Base-by-base conservation (phyloP, 2,329 filamentous ascomycete species). In the Trichoderma sp. region DNA sequence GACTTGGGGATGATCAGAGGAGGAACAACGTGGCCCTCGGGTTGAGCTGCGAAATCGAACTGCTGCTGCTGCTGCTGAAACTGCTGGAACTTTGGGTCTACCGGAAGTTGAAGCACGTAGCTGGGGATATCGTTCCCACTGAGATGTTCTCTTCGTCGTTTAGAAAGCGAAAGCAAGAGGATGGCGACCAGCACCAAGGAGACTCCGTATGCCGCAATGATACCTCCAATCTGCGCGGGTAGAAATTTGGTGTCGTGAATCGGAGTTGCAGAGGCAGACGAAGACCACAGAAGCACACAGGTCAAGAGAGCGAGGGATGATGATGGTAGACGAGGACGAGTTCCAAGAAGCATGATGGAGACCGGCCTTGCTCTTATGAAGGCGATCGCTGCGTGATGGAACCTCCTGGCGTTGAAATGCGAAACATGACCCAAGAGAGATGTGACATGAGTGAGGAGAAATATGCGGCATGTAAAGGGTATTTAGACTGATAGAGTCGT, bases 131-230 rank as follows among this genome's bases (percentile, higher is more conserved):
- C 89, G 83, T 87, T 90, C 83, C 83, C 86, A 68, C 82, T 81
- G 62, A 91, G 83, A 76, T 87, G 88, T 66, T 88, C 85, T 29
- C 89, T 88, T 27, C 90, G 86, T 76, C 83, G 87, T 82, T 88
- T 91, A 71, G 89, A 85, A 8, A 95, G 87, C 27, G 89, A 83
- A 59, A 95, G 86, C 8, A 95, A 86, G 64, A 90, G 85, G 41
- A 91, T 86, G 79, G 94, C 92, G 80, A 97, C 91, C 80, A 97
- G 84, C 80, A 95, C 88, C 81, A 97, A 88, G 45, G 91, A 94
- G 76, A 94, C 83, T 75, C 95, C 88, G 90, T 98, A 98, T 76
- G 94, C 92, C 77, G 92, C 95, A 76, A 96, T 89, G 76, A 98
- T 93, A 78, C 92, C 94, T 78, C 93, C 93, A 79, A 98, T 92